These are phyloP conservation scores for Beauveria asiatica DNA, from an alignment of 2,329 filamentous ascomycete species.

Conservation along the genomic window DNA sequence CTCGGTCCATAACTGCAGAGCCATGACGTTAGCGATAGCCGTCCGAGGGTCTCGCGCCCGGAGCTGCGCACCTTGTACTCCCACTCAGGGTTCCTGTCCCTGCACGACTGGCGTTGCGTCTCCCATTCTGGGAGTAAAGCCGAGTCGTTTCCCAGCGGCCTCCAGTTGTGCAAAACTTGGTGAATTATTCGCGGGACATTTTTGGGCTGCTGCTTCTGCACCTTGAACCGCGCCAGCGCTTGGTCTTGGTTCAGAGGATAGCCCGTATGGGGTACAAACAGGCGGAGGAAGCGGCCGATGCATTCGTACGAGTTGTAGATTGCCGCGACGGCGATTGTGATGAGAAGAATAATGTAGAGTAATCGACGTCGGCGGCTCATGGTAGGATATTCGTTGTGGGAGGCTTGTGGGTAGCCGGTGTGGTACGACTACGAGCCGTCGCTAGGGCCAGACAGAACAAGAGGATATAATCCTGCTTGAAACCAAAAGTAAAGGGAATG, in stretches of 20 bases:
- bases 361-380: slow-evolving; percentile 6
- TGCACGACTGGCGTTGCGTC: slow-evolving; percentile 56
- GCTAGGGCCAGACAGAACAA: neutral
- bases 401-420: neutral
- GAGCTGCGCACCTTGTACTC: slow-evolving; percentile 56
- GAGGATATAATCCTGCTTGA: neutral
- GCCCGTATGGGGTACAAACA: slow-evolving; percentile 2
- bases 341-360: neutral
- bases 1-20: slow-evolving; percentile 60
- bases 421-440: neutral
- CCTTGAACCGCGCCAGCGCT: slow-evolving; percentile 1
- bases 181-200: slow-evolving; percentile 64
- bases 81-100: slow-evolving; percentile 59
- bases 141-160: slow-evolving; percentile 52
- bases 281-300: neutral
- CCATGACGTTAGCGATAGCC: neutral
- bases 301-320: neutral
- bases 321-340: neutral
- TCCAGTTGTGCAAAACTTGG: slow-evolving; percentile 39
- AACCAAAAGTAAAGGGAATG: neutral
- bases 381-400: neutral
- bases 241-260: slow-evolving; percentile 9
- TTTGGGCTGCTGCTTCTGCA: slow-evolving; percentile 1
- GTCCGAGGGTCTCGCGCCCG: neutral
- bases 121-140: slow-evolving; percentile 56